Base-by-base conservation (phyloP, 352 stramenopile species). In the Phytophthora tentaculata region DNA sequence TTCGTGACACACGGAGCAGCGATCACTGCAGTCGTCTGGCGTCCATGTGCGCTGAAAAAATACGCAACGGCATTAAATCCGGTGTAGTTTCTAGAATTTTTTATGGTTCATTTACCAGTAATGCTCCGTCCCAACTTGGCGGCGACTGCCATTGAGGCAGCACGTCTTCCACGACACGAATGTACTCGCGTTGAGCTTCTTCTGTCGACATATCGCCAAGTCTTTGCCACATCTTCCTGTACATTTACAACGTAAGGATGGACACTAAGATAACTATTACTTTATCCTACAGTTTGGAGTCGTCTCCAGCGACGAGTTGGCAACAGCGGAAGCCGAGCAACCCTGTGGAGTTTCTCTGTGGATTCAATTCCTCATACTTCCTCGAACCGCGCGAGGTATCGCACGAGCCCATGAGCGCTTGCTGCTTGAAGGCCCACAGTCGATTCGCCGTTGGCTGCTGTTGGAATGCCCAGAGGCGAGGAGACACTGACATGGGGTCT, bases 151-250 rank as follows among this genome's bases (percentile, higher is more conserved):
- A 92, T 12, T 83, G 72, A 20, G 84, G 84, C 17, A 79, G 67
- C 32, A 90, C 64, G 19, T 88, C 80, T 5, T 61, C 81, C 32
- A 92, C 68, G n/a, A 89, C 57, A 37, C 68, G 62, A 39, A 92
- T 73, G 61, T 86, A 92, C 54, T 81, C 69, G 44, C 56, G n/a
- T 55, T 87, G 71, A n/a, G 79, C 81, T 24, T 85, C 69, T 19
- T 73, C 64, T 13, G 71, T 52, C 1, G 64, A 56, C 77, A 88
- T 86, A 5, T 87, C 78, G 2, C 79, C 79, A 3, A 90, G 79
- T n/a, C 78, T 72, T 59, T 90, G 81, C 79, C 81, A 90, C 28
- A 83, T 60, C 35, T 84, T 87, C 56, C 81, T 89, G 49, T 22
- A 17, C 28, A 29, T 28, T 6, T 20, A 50, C 10, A 12, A 48